Base-by-base conservation (phyloP, 768 basidiomycete genomes). In the Termitomyces sp. region DNA sequence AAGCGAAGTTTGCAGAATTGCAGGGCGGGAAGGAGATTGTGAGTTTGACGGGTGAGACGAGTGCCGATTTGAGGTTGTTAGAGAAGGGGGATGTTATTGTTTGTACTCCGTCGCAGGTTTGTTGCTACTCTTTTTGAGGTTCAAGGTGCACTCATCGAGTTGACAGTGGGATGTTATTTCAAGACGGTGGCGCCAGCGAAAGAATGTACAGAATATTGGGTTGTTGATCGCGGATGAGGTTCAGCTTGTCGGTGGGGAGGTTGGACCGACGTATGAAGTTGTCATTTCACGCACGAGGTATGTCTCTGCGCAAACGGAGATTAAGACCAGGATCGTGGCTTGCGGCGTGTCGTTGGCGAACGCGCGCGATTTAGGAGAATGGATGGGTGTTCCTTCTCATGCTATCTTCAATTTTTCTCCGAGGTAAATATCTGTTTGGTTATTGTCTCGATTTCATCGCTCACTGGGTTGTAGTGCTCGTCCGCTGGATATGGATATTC, bases 371-470 rank as follows among this genome's bases (percentile, higher is more conserved):
- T 78, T 99, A 0, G 94, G 95, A 26, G 94, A 98, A 66, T 99
- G 97, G 97, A 92, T 99, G 72, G 96, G 94, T 35, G 94, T 90
- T 0, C 88, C 89, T 1, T 87, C 90, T 3, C 94, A 97, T 67
- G 91, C 90, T 2, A 91, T 97, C 63, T 99, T 98, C 86, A 99
- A 98, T 75, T 97, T 99, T 72, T 88, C 94, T 0, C 94, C 95
- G 0, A 90, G 90, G 86, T 90, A 68, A 52, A 76, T 60, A 11
- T 7, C 2, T 13, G 13, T 5, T 28, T 11, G 10, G 3, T 50
- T 40, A 24, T 44, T 33, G 35, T 47, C 28, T 57, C 26, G 3
- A 3, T 49, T n/a, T 13, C 43, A 20, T 35, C 47, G 36, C 54
- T 67, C 24, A 65, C 43, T 22, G 50, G 41, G 22, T 16, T 71